Evolutionary conservation across 1,284 basidiomycete species (phyloP).

Genomic region (Naganishia sp.): DNA sequence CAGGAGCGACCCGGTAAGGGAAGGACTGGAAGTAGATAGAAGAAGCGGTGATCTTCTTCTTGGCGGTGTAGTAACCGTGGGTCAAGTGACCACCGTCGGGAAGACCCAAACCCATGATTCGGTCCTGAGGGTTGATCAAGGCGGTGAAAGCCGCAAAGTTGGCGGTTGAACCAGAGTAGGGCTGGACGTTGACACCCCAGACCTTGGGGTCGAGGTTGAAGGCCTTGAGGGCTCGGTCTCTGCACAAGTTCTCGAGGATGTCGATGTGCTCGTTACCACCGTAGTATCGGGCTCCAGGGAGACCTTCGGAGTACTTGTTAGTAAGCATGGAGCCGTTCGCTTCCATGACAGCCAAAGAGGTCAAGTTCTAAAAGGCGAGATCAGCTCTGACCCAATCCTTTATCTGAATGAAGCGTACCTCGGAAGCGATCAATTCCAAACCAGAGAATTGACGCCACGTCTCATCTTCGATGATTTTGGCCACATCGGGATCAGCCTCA

Average conservation of each 20-base stretch:
- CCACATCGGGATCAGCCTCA: constrained; percentile 89
- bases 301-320: constrained; percentile 97
- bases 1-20: constrained; percentile 85
- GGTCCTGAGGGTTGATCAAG: constrained; percentile 94
- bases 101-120: constrained; percentile 98
- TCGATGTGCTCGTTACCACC: constrained; percentile 98
- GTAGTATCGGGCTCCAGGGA: constrained; percentile 93
- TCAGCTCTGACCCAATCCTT: not conserved
- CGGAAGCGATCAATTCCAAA: constrained; percentile 64
- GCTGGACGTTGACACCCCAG: constrained; percentile 99
- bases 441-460: constrained; percentile 98
- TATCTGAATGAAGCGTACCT: constrained; percentile 42
- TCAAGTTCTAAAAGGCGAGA: constrained; percentile 72
- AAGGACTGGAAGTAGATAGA: constrained; percentile 99
- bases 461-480: constrained; percentile 98
- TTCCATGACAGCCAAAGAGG: constrained; percentile 90
- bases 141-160: constrained; percentile 98
- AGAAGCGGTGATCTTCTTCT: constrained; percentile 99
- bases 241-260: constrained; percentile 91
- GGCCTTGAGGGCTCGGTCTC: constrained; percentile 91
- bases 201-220: constrained; percentile 88
- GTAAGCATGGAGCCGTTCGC: constrained; percentile 98
- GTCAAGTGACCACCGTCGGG: constrained; percentile 98
- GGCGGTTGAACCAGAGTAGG: constrained; percentile 92
- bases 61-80: constrained; percentile 97